Conservation (phyloP, 169 alveolate species). For the Eimeria mitis region DNA sequence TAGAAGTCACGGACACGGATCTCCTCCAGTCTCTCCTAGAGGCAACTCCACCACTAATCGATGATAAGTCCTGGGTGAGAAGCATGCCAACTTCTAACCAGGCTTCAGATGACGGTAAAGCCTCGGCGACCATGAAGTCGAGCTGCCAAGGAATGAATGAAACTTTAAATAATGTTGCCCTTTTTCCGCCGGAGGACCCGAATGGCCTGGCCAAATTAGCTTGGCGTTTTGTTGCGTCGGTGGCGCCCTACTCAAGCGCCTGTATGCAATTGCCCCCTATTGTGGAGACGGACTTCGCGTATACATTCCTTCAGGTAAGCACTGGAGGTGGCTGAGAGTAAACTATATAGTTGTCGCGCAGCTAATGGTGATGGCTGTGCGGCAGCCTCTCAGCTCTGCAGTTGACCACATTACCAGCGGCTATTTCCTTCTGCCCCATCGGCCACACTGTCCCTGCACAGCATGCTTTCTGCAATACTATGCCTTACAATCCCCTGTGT, state of each 20-base stretch:
- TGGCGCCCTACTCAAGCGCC: conserved; percentile 32
- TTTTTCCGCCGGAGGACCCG: conserved; percentile 47
- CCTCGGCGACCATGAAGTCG: neutral
- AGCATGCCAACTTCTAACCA: neutral
- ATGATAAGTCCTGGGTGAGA: conserved; percentile 7
- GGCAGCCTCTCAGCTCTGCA: neutral
- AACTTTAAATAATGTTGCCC: neutral
- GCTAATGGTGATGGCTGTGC: neutral
- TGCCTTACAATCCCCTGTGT: neutral
- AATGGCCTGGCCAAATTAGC: neutral
- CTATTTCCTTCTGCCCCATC: neutral
- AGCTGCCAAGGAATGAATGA: neutral
- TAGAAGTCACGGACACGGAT: conserved; percentile 44
- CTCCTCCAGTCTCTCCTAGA: conserved; percentile 38
- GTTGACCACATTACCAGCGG: neutral
- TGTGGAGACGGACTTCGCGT: conserved; percentile 45
- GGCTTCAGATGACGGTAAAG: neutral
- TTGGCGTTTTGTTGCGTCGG: conserved; percentile 31
- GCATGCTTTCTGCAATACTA: neutral
- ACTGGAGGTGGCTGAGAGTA: neutral
- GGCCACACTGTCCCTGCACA: neutral
- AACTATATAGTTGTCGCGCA: neutral
- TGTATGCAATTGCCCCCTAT: conserved; percentile 45
- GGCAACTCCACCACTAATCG: conserved; percentile 48
- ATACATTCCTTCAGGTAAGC: conserved; percentile 29